These are phyloP conservation scores for Globisporangium acanthophoron DNA, from an alignment of 352 stramenopile species.

Conservation along the genomic window DNA sequence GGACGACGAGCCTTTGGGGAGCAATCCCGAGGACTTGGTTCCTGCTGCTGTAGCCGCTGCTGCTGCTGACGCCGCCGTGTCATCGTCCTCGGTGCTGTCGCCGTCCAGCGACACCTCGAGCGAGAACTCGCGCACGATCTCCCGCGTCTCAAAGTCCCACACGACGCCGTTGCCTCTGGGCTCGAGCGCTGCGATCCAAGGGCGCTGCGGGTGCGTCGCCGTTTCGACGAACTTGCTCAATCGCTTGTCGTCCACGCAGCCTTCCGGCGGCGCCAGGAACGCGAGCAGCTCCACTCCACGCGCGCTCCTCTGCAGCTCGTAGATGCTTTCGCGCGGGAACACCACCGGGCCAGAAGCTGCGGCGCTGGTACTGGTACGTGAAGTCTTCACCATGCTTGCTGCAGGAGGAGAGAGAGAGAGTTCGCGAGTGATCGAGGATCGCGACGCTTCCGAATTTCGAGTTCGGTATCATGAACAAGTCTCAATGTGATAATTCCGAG, in stretches of 20 bases:
- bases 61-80: neutral
- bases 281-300: constrained; percentile 51
- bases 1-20: constrained; percentile 40
- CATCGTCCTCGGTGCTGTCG: constrained; percentile 21
- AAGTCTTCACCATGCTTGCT: neutral
- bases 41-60: constrained; percentile 6
- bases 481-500: too few species aligned
- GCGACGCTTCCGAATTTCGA: too few species aligned
- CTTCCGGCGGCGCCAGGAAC: constrained; percentile 34
- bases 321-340: constrained; percentile 44
- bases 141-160: constrained; percentile 70
- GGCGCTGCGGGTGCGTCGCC: constrained; percentile 53
- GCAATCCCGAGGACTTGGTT: constrained; percentile 14
- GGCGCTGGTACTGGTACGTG: neutral
- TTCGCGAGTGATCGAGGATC: neutral
- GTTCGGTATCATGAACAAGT: too few species aligned
- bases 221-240: constrained; percentile 58
- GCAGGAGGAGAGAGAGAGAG: neutral
- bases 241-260: constrained; percentile 60
- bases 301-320: constrained; percentile 48
- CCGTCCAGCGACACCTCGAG: constrained; percentile 44
- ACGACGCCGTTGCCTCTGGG: constrained; percentile 50
- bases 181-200: constrained; percentile 67
- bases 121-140: constrained; percentile 61
- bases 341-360: neutral